phyloP scores from a whole-genome alignment of 1,139 yeast genomes.

The Suhomyces chickasaworum region DNA sequence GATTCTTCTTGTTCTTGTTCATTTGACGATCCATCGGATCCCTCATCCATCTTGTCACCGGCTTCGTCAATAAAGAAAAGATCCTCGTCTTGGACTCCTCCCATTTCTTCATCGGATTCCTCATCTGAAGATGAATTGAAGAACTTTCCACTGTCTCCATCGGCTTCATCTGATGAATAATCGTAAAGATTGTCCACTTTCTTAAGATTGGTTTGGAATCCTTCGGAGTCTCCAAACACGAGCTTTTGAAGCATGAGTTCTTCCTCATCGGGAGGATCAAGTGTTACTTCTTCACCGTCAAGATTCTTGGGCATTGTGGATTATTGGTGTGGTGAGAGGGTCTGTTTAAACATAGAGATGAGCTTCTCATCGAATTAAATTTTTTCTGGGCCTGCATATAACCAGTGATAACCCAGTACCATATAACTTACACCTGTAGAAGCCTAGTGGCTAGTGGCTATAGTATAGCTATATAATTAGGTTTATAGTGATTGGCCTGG shows the following conservation, averaged over 20 bases:
- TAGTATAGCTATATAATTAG: no score
- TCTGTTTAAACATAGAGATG: not conserved
- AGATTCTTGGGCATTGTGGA: conserved; percentile 26
- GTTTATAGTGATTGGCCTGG: no score
- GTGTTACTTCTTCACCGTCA: conserved; percentile 34
- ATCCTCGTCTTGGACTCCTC: conserved; percentile 56
- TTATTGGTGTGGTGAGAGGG: not conserved
- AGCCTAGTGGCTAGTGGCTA: no score
- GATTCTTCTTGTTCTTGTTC: conserved; percentile 27
- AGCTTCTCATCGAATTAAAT: conserved; percentile 7
- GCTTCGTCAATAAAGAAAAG: conserved; percentile 64
- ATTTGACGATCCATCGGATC: conserved; percentile 29
- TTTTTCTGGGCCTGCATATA: conserved; percentile 8
- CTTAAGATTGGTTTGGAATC: conserved; percentile 69
- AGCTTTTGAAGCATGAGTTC: conserved; percentile 76
- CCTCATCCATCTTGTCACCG: conserved; percentile 45
- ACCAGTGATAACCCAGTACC: no score
- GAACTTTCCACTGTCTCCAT: conserved; percentile 30
- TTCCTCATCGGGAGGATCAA: conserved; percentile 79
- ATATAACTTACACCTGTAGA: no score
- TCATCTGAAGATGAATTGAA: conserved; percentile 31
- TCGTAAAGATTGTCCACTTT: conserved; percentile 59
- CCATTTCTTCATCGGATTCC: conserved; percentile 33
- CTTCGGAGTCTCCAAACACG: conserved; percentile 87
- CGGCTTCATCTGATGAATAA: conserved; percentile 46